Base-by-base conservation (phyloP, 2,329 filamentous ascomycete species). In the Gliomastix tumulicola region DNA sequence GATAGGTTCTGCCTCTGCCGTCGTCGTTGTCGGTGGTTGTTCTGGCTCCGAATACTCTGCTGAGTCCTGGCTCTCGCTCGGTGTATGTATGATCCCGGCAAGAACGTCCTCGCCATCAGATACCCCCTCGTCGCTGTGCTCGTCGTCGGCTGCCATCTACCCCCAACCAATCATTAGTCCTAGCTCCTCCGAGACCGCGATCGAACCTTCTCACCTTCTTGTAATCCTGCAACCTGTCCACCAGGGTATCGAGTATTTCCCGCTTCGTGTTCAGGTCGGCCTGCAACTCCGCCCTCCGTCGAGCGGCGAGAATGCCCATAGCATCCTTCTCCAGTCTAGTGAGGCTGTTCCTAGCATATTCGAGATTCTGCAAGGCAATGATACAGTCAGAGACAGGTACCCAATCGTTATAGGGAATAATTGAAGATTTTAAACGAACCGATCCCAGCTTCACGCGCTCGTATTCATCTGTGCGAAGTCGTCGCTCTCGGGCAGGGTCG, bases 241-340 rank as follows among this genome's bases (percentile, higher is more conserved):
- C 65, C 30, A 90, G 58, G 37, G 74, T 66, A 48, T 85, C 82
- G 35, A 88, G 67, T 6, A 76, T 54, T 23, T 84, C 78, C 39
- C 81, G 72, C 49, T 86, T 84, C 30, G 63, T 61, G 41, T 75
- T 69, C 21, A 90, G 64, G 42, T 84, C 79, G 17, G 65, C 59
- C 55, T 87, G 82, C 15, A 72, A 54, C 40, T 81, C 73, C 43
- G 77, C 67, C 47, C 77, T 74, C 40, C 73, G 74, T 6, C 68
- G 56, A 39, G 72, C 71, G 21, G 72, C 62, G 53, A 80, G 80
- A 43, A 79, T 61, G n/a, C 59, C 64, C 12, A 75, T 59, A 6
- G 77, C 71, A 47, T 84, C 76, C 48, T 86, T 82, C 54, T 88
- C 85, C 30, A 88, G 71, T 41, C 72, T 79, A 16, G 82, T 72